These are phyloP conservation scores for Trichoderma guizhouense DNA, from an alignment of 2,329 filamentous ascomycete genomes.

Conservation along the genomic window DNA sequence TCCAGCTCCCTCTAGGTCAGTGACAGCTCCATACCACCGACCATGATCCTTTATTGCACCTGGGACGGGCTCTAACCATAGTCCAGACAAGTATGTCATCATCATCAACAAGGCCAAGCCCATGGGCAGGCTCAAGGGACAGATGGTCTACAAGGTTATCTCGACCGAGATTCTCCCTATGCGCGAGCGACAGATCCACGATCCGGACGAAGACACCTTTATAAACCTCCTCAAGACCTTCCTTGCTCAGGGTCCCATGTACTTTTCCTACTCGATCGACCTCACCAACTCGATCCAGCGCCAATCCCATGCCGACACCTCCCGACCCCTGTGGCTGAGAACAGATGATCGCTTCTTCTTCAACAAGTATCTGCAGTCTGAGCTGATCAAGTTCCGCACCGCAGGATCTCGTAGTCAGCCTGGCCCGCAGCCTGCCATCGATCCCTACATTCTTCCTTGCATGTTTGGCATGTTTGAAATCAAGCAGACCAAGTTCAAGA, in stretches of 20 bases:
- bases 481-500: conserved; percentile 79
- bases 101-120: conserved; percentile 92
- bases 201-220: conserved; percentile 92
- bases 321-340: conserved; percentile 79
- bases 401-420: conserved; percentile 59
- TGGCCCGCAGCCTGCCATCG: conserved; percentile 70
- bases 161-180: conserved; percentile 91
- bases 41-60: neutral
- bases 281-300: conserved; percentile 96
- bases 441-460: conserved; percentile 91
- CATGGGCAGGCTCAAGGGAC: conserved; percentile 86
- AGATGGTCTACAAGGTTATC: conserved; percentile 92
- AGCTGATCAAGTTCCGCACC: conserved; percentile 84
- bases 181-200: conserved; percentile 85
- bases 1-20: conserved; percentile 87
- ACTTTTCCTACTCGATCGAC: conserved; percentile 97
- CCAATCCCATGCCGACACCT: conserved; percentile 72
- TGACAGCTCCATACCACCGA: conserved; percentile 15
- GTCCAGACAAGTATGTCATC: conserved; percentile 88
- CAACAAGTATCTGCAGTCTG: conserved; percentile 89
- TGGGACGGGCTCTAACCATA: neutral
- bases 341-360: conserved; percentile 98
- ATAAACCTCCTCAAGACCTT: conserved; percentile 76
- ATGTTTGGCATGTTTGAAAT: conserved; percentile 97
- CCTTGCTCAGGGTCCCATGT: conserved; percentile 83